These are phyloP conservation scores for Trametes versicolor DNA, from an alignment of 1,284 basidiomycete genomes.

Conservation along the genomic window DNA sequence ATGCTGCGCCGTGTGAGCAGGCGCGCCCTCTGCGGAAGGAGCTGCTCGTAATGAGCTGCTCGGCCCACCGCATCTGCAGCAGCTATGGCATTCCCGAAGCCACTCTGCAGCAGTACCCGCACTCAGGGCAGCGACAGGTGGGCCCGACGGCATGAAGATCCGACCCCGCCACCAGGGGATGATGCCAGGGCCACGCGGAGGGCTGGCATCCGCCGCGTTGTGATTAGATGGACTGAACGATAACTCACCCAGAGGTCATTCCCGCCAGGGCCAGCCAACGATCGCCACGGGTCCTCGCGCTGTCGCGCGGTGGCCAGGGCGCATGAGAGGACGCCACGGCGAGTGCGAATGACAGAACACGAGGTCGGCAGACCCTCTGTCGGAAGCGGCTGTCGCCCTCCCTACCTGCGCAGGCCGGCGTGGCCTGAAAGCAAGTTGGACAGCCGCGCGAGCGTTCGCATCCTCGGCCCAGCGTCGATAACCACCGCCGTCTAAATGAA, in stretches of 20 bases:
- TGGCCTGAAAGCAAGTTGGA: constrained; percentile 23
- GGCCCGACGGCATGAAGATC: constrained; percentile 17
- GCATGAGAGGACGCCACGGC: constrained; percentile 19
- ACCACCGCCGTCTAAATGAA: constrained; percentile 32
- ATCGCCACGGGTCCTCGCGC: constrained; percentile 9
- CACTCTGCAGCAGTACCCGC: neutral
- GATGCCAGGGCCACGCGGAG: neutral
- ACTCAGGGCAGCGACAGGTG: constrained; percentile 1
- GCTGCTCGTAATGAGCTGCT: constrained; percentile 15
- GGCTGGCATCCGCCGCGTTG: neutral
- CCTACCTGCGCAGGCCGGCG: constrained; percentile 33
- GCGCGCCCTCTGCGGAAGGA: constrained; percentile 17
- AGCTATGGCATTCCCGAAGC: constrained; percentile 19
- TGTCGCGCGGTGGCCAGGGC: constrained; percentile 1
- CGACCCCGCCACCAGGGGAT: constrained; percentile 7
- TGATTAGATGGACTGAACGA: neutral
- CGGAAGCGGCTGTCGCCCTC: constrained; percentile 27
- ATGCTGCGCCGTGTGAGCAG: constrained; percentile 27
- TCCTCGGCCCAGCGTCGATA: constrained; percentile 26
- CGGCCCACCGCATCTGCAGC: constrained; percentile 7
- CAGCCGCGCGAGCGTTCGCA: constrained; percentile 30
- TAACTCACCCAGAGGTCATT: constrained; percentile 10
- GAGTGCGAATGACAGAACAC: constrained; percentile 19
- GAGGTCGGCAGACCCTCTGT: constrained; percentile 19
- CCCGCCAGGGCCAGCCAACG: neutral